Evolutionary conservation across 768 basidiomycete genomes (phyloP), one percentile per base, ranked within the genome.

Genomic region (Tephrocybe rancida): DNA sequence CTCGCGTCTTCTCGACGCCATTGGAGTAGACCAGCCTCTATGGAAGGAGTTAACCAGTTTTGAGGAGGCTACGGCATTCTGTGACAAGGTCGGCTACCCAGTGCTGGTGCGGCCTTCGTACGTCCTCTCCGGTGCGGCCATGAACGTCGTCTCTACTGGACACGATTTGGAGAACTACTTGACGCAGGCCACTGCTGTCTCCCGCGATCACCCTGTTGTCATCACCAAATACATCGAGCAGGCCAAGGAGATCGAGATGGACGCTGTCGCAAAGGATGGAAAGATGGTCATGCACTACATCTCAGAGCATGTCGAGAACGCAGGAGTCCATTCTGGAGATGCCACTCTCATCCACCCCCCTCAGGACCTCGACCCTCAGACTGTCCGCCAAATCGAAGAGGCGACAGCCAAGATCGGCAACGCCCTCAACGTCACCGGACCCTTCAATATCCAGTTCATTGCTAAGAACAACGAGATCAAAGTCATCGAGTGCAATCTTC

Each of bases 391-490:
- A 66, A 98, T 99, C 63, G 95, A 95, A 70, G 92, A 95, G 65
- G 97, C 97, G 6, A 98, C 96, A 1, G 88, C 86, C 37, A 99
- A 98, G 80, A 98, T 99, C 57, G 97, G 94, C 26, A 91, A 95
- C 54, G 96, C 97, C 13, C 84, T 99, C 53, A 97, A 98, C 67
- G 95, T 98, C 42, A 98, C 96, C 5, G 97, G 96, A 5, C 96
- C 96, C 1, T 98, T 90, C 85, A 99, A 99, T 68, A 99, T 99
- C 67, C 96, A 99, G 76, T 98, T 99, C 75, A 98, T 99, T 63
- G 96, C 96, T 46, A 99, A 99, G 83, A 91, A 99, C 75, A 98
- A 98, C 75, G 96, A 98, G 72, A 98, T 99, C 81, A 99, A 99
- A 81, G 96, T 99, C 63, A 99, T 99, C 69, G 96, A 99, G 71